Conservation (phyloP, 2,329 filamentous ascomycete genomes). For the Botryotinia narcissicola region DNA sequence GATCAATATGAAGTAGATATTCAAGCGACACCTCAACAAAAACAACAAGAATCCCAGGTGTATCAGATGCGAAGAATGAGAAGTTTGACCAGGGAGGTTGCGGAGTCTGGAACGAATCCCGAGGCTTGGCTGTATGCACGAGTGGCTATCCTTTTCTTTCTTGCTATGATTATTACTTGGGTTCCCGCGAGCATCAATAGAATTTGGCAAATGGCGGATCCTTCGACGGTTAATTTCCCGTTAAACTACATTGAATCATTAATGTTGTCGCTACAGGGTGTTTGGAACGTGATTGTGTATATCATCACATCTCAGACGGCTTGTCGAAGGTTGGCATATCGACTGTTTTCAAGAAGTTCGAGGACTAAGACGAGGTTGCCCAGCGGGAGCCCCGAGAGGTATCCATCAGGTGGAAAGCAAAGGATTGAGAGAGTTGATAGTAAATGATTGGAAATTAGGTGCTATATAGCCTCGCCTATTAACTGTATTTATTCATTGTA, state of each 20-base stretch:
- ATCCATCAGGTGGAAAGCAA: conserved; percentile 18
- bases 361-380: conserved; percentile 9
- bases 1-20: conserved; percentile 4
- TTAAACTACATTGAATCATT: conserved; percentile 22
- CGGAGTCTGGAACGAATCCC: conserved; percentile 40
- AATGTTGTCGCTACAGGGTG: conserved; percentile 57
- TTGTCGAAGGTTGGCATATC: conserved; percentile 12
- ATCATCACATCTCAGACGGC: conserved; percentile 60
- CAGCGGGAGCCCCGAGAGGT: conserved; percentile 11
- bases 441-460: neutral
- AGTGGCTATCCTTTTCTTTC: conserved; percentile 67
- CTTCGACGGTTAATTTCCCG: conserved; percentile 4
- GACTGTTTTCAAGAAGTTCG: conserved; percentile 7
- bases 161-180: conserved; percentile 67
- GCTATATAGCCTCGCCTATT: neutral
- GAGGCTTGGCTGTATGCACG: conserved; percentile 64
- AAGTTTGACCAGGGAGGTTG: conserved; percentile 16
- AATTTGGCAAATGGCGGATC: conserved; percentile 20
- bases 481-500: neutral
- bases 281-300: conserved; percentile 80
- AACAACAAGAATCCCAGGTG: neutral
- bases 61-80: conserved; percentile 12
- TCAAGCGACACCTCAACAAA: conserved; percentile 24
- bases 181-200: conserved; percentile 33
- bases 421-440: conserved; percentile 22